Evolutionary conservation across 208 protist species (phyloP).

Genomic region (Leishmania arabica): DNA sequence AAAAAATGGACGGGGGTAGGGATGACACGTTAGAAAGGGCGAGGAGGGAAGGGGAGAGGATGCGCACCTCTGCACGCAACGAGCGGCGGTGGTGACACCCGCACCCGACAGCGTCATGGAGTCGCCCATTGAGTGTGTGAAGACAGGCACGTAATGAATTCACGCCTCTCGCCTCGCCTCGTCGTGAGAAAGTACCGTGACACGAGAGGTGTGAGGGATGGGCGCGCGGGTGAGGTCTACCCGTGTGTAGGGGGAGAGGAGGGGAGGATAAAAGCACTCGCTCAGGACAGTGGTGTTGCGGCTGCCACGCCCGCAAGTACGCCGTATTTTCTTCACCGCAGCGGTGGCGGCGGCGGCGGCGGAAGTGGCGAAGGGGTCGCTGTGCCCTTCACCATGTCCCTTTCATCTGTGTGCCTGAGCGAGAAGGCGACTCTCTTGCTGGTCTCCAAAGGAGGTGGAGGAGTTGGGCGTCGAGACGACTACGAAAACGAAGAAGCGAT

Average conservation of each 20-base stretch:
- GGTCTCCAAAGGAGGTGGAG: background rate
- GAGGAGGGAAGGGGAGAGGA: background rate
- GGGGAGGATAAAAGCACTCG: background rate
- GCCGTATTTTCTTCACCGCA: background rate
- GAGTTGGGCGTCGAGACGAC: background rate
- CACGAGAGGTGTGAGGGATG: background rate
- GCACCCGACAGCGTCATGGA: background rate
- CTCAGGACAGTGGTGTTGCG: background rate
- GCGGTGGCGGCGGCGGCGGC: background rate
- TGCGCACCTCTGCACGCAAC: background rate
- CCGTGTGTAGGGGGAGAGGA: background rate
- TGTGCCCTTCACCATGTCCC: background rate
- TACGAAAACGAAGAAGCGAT: background rate
- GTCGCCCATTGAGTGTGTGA: background rate
- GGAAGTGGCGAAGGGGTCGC: background rate
- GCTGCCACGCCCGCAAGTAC: background rate
- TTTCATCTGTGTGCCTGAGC: background rate
- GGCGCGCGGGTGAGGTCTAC: background rate
- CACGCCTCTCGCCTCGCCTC: background rate
- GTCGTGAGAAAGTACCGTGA: background rate
- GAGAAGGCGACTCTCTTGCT: background rate
- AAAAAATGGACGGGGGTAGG: background rate
- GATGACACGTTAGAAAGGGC: background rate
- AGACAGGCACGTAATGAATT: background rate
- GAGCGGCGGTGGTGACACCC: background rate